Evolutionary conservation across 2,329 filamentous ascomycete genomes (phyloP), one percentile per base, ranked within the genome.

Genomic region (Aspergillus quadricinctus): DNA sequence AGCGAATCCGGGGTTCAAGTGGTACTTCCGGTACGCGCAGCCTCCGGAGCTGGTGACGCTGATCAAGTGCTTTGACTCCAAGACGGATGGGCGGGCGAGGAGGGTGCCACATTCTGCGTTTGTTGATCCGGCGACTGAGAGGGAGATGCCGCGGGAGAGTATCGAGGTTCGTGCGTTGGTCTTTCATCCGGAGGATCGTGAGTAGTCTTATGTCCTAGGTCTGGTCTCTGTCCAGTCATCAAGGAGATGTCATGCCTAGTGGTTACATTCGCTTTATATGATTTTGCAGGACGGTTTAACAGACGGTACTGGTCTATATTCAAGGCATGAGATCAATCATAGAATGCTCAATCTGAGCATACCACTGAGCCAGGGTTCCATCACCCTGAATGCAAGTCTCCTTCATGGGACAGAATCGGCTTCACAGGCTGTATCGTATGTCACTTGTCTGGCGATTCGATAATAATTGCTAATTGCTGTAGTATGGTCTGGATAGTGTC

Each of bases 331-430:
- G 25, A 27, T 27, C 3, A 27, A 23, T 23, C 23, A 23, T 23
- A 3, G 23, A 23, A 23, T 23, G 3, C 25, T 27, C 4, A 27
- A 27, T 5, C 3, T 27, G 25, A 27, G 25, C 25, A 4, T 4
- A 4, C 3, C 25, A 27, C 25, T 27, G 25, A 27, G 25, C 25
- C 3, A 27, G 25, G 25, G 25, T 23, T 23, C 2, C 23, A 23
- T 23, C 23, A 23, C 23, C 23, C 23, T 23, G 2, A 23, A 23
- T 23, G 23, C 23, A 23, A 23, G 85, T 0, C 71, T 91, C 11
- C 75, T 91, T 2, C 79, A 88, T 54, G 88, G 85, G 1, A 88
- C 85, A 0, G 88, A 91, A 71, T 89, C 86, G 1, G 88, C 86
- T 0, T 87, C 85, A 75, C 88, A 91, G 67, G 88, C 87, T 6